Conservation (phyloP, 352 stramenopile genomes). For the Pythium brachiatum region DNA sequence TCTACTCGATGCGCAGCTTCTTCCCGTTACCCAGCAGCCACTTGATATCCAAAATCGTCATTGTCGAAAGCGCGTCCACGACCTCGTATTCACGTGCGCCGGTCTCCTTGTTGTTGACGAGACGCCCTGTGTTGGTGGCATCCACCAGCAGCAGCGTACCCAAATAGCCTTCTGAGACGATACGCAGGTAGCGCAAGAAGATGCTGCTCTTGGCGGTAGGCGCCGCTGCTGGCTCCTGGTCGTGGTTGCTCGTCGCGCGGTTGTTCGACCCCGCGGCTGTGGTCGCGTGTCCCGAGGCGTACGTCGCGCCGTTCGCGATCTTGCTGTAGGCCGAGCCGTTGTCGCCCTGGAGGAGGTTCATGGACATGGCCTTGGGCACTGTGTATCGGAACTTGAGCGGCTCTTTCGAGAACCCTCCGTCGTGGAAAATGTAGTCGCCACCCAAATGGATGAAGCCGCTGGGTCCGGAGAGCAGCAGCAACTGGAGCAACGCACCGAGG, state of each 20-base stretch:
- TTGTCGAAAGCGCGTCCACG: conserved; percentile 43
- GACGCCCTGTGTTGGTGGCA: conserved; percentile 28
- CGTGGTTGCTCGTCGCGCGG: neutral
- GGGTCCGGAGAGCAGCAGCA: conserved; percentile 46
- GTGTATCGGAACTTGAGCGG: conserved; percentile 34
- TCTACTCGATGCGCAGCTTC: conserved; percentile 12
- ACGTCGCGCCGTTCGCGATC: neutral
- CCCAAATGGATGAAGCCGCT: conserved; percentile 45
- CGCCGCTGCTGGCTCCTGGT: conserved; percentile 9
- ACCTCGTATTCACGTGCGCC: conserved; percentile 37
- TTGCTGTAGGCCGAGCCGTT: conserved; percentile 1
- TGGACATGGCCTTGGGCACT: conserved; percentile 32
- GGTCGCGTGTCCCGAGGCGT: neutral
- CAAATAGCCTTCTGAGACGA: conserved; percentile 37
- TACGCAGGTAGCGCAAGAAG: conserved; percentile 36
- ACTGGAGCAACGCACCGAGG: conserved; percentile 41
- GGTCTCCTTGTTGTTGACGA: conserved; percentile 28
- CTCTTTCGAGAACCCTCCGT: conserved; percentile 36
- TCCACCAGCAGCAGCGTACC: conserved; percentile 44
- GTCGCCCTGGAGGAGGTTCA: conserved; percentile 30
- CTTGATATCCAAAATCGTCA: conserved; percentile 57
- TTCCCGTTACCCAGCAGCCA: conserved; percentile 35
- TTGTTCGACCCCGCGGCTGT: neutral
- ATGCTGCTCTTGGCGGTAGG: conserved; percentile 31
- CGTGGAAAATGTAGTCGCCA: conserved; percentile 52